A percentile compares a stretch with the other conserved stretches of the same genome.
phyloP scores from a whole-genome alignment of 2,329 filamentous ascomycete genomes.

The Achaetomium macrosporum region DNA sequence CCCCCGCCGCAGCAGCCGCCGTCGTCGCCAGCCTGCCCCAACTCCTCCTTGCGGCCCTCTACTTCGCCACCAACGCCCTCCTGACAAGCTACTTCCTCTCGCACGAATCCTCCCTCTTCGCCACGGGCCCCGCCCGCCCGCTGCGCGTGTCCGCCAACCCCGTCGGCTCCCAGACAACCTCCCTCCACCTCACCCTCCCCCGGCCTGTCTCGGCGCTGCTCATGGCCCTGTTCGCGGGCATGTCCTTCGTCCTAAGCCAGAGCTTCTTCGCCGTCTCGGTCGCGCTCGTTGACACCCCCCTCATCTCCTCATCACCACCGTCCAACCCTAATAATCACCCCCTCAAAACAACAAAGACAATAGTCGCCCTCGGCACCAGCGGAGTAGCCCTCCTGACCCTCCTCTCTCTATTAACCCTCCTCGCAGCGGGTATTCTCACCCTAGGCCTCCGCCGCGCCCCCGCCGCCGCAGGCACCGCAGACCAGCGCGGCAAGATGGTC shows the following conservation, averaged over 20 bases:
- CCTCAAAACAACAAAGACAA: background rate
- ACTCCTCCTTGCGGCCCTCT: constrained; percentile 42
- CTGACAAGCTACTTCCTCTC: constrained; percentile 45
- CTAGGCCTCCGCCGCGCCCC: constrained; percentile 38
- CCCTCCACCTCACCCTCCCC: constrained; percentile 46
- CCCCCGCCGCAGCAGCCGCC: constrained; percentile 27
- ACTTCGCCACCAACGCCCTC: constrained; percentile 42
- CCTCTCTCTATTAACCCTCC: constrained; percentile 36
- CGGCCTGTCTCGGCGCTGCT: constrained; percentile 41
- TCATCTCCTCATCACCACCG: constrained; percentile 1
- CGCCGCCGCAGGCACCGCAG: constrained; percentile 26
- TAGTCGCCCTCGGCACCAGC: constrained; percentile 38
- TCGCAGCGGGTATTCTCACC: constrained; percentile 32
- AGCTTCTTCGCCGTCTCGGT: constrained; percentile 35
- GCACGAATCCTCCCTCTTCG: constrained; percentile 44
- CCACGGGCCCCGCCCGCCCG: constrained; percentile 27
- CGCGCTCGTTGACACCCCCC: constrained; percentile 19
- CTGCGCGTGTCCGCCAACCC: constrained; percentile 43
- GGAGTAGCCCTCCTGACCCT: constrained; percentile 39
- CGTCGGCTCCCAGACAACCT: constrained; percentile 40
- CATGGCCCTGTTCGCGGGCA: constrained; percentile 37
- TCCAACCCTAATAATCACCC: background rate
- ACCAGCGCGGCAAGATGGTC: constrained; percentile 28
- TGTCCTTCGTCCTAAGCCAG: constrained; percentile 43
- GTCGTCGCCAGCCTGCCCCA: constrained; percentile 44